Conservation (phyloP, 2,329 filamentous ascomycete genomes). For the Parascedosporium putredinis region DNA sequence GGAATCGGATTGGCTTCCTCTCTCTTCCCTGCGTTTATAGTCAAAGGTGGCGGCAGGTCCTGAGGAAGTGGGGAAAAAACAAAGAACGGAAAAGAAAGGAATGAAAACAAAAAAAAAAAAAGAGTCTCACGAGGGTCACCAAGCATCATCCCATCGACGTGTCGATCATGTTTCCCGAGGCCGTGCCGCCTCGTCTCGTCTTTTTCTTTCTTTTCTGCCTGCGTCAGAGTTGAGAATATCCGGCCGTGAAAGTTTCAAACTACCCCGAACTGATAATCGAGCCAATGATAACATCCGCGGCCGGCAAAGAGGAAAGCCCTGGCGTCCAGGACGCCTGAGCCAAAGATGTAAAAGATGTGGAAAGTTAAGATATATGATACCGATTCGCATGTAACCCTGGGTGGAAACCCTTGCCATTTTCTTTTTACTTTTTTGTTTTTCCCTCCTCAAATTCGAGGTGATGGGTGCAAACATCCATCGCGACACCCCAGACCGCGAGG, state of each 20-base stretch:
- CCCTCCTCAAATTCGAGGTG: too few species aligned
- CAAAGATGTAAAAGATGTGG: not conserved
- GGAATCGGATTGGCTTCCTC: not conserved
- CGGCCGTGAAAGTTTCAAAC: not conserved
- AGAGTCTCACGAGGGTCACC: not conserved
- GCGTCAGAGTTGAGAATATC: slow-evolving; percentile 2
- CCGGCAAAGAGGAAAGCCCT: not conserved
- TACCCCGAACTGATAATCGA: not conserved
- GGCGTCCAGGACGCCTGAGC: not conserved
- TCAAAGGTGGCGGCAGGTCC: too few species aligned
- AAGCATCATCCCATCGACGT: not conserved
- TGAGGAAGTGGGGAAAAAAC: too few species aligned
- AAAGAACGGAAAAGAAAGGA: too few species aligned
- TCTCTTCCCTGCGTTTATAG: too few species aligned
- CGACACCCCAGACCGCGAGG: too few species aligned
- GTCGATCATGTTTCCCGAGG: not conserved
- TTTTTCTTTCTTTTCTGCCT: not conserved
- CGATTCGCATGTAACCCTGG: not conserved
- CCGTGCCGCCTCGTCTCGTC: not conserved
- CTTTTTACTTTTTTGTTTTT: too few species aligned
- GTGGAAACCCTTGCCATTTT: too few species aligned
- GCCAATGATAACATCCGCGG: not conserved
- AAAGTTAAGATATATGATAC: not conserved
- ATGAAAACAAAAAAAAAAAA: too few species aligned
- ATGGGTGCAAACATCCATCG: too few species aligned